Evolutionary conservation across 2,329 filamentous ascomycete species (phyloP), one percentile per base, ranked within the genome.

Genomic region (Aspergillus udagawae): DNA sequence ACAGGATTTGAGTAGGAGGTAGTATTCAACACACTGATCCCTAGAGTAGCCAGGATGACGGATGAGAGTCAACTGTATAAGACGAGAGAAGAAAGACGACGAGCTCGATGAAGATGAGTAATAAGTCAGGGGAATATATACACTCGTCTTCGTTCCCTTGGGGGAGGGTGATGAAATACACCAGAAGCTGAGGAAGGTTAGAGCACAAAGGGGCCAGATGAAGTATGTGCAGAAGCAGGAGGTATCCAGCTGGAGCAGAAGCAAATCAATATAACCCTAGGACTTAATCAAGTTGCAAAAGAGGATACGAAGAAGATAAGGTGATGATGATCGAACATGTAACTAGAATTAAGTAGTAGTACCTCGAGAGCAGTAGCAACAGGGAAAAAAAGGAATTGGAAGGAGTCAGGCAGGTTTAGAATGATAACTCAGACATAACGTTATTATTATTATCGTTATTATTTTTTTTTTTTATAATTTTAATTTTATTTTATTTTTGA

Each of bases 31-130:
- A 71, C 69, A 64, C 65, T 71, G 63, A 73, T 69, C 60, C 70
- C 73, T 57, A 76, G 66, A 60, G 72, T 72, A 71, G 74, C 75
- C 74, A 76, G 71, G 70, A 60, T 75, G 73, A 67, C 63, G 51
- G 60, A 42, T 32, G 51, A 49, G 54, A 53, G 49, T n/a, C 3
- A 38, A 54, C 10, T 51, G 51, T 52, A 44, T 35, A 25, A 23
- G 44, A 57, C 45, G 59, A 51, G 42, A 38, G 32, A 49, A 21
- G 21, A 42, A 51, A 41, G 29, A 14, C 4, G 29, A 23, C 51
- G 48, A 49, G 51, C 4, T 29, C 10, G 28, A 29, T 29, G 28
- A 29, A 29, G 54, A 56, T 41, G 56, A 47, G 28, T 47, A 49
- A 14, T 44, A 1, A 44, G 7, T 23, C 17, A 44, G 20, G 12